Evolutionary conservation across 495 filamentous ascomycete species (phyloP).

Genomic region (Schizothecium vesticola): DNA sequence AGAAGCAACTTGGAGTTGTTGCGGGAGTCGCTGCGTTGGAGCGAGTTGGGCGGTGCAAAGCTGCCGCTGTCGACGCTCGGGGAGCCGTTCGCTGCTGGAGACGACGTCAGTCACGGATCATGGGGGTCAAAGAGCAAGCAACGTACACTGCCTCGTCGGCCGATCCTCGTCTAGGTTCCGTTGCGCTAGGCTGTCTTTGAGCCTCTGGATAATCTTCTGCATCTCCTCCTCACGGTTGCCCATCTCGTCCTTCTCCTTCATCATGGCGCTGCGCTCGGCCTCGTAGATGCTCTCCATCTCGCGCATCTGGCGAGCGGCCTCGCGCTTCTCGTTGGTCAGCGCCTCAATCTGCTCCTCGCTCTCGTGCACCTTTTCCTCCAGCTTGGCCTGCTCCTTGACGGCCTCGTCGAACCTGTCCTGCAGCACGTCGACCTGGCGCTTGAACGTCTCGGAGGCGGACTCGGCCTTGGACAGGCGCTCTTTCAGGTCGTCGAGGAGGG

Average conservation of each 20-base stretch:
- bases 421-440: constrained; percentile 76
- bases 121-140: constrained; percentile 5
- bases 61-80: constrained; percentile 57
- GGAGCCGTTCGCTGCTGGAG: constrained; percentile 48
- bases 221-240: constrained; percentile 78
- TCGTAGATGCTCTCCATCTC: constrained; percentile 90
- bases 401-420: constrained; percentile 86
- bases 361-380: constrained; percentile 83
- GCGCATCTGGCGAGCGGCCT: constrained; percentile 69
- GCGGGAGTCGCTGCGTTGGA: constrained; percentile 74
- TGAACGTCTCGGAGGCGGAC: constrained; percentile 67
- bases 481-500: constrained; percentile 79
- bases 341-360: constrained; percentile 72
- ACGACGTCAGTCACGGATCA: constrained; percentile 13
- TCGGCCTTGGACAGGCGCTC: constrained; percentile 77
- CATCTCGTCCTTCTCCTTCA: constrained; percentile 87
- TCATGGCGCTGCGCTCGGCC: constrained; percentile 77
- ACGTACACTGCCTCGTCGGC: constrained; percentile 66
- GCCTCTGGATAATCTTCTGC: constrained; percentile 76
- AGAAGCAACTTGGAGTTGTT: constrained; percentile 82
- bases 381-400: constrained; percentile 68
- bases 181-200: constrained; percentile 82
- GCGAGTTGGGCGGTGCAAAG: constrained; percentile 80
- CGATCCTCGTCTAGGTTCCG: constrained; percentile 61
- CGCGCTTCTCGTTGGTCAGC: constrained; percentile 73